Conservation (phyloP, 495 filamentous ascomycete species). For the Clavariopsis aquatica region DNA sequence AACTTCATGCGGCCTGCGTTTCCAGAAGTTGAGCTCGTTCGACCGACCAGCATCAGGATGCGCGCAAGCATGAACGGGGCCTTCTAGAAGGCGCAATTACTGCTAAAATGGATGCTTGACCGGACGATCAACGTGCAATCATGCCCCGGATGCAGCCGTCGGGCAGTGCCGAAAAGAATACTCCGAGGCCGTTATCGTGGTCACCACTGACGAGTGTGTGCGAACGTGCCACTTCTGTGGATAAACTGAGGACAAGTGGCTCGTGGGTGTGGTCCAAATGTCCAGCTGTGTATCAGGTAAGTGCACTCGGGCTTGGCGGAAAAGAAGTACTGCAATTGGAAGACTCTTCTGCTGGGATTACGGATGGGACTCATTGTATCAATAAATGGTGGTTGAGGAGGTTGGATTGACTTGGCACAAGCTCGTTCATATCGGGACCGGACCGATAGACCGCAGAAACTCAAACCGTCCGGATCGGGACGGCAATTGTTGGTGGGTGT, state of each 20-base stretch:
- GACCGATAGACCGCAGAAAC: slow-evolving; percentile 1
- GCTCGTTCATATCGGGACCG: slow-evolving; percentile 8
- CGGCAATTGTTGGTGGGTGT: not conserved
- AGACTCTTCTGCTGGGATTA: not conserved
- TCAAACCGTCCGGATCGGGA: not conserved
- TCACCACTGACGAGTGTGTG: not conserved
- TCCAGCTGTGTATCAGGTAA: not conserved
- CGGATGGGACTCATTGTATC: not conserved
- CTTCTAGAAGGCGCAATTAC: slow-evolving; percentile 23
- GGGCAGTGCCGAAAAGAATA: slow-evolving; percentile 7
- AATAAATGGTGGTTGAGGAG: not conserved
- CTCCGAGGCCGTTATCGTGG: not conserved
- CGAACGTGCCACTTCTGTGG: not conserved
- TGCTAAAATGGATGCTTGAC: slow-evolving; percentile 17
- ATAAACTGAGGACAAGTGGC: too few relatives aligned
- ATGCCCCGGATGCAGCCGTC: slow-evolving; percentile 18
- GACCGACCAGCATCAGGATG: slow-evolving; percentile 1
- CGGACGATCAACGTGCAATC: slow-evolving; percentile 11
- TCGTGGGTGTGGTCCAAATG: not conserved
- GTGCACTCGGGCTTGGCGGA: not conserved
- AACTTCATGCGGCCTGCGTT: slow-evolving; percentile 18
- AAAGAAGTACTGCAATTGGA: not conserved
- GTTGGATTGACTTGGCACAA: not conserved
- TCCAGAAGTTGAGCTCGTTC: slow-evolving; percentile 12
- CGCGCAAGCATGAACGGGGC: not conserved